Base-by-base conservation (phyloP, 139 green algal genomes). In the Picochlorum sp. region DNA sequence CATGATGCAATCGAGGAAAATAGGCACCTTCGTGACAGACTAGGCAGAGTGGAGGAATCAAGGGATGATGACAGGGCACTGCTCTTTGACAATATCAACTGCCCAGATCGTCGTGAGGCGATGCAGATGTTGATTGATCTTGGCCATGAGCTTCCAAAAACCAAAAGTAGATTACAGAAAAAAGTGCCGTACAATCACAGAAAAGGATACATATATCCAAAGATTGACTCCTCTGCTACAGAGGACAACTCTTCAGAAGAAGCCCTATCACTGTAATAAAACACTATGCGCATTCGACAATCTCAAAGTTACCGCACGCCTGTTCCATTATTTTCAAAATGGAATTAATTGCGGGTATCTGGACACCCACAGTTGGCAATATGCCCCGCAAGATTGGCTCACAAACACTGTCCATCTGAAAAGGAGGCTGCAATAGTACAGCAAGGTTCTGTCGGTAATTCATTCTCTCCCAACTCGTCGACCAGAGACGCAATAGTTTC, bases 371-470 rank as follows among this genome's bases (percentile, higher is more conserved):
- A 37, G 23, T 13, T 38, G 51, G 51, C 23, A 59, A 21, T 9
- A 59, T 2, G 26, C 23, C 8, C 30, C n/a, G 13, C 20, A 59
- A 30, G 6, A 59, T 8, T 30, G 20, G 21, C 23, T 59, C 51
- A 59, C 23, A 34, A 20, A 2, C 51, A 59, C 7, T 20, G 1
- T 9, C 13, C 15, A 37, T 59, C n/a, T 8, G n/a, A n/a, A 32
- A 59, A 59, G 7, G 51, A n/a, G n/a, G 15, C 21, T 30, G 51
- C 51, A 59, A 34, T 34, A 59, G 41, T 13, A 34, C 51, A 59
- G 51, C 51, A 59, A 4, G 23, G 16, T 38, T 20, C 7, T n/a
- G 51, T 59, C 6, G 51, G 51, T 13, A 54, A 21, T 54, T 21
- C 47, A 20, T 24, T 21, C 16, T 54, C 11, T 20, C n/a, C 18